Evolutionary conservation across 169 alveolate genomes (phyloP).

Genomic region (Eimeria mitis): DNA sequence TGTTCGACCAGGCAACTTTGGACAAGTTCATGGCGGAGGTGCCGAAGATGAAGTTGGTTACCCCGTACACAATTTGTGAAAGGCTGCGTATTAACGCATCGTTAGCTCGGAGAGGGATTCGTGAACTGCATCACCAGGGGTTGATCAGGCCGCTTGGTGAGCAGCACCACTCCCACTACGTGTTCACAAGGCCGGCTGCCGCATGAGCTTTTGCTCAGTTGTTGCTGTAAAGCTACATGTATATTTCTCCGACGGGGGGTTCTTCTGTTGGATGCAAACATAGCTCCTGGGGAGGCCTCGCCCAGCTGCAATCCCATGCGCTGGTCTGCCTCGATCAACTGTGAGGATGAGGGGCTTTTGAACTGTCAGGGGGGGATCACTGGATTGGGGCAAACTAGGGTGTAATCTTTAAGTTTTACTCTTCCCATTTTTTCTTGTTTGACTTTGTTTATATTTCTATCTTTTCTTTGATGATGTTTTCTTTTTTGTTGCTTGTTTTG

Average conservation of each 20-base stretch:
- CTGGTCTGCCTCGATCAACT: background rate
- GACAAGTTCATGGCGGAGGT: conserved; percentile 94
- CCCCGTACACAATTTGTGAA: conserved; percentile 95
- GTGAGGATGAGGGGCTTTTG: background rate
- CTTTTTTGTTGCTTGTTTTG: background rate
- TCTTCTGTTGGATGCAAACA: background rate
- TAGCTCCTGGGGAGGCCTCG: background rate
- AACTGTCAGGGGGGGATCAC: background rate
- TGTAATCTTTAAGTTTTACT: background rate
- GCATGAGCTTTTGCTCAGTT: background rate
- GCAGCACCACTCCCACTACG: conserved; percentile 83
- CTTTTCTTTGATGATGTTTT: too few relatives aligned
- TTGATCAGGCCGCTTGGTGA: conserved; percentile 83
- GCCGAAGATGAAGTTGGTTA: conserved; percentile 95
- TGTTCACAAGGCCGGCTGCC: conserved; percentile 80
- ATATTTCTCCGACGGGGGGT: background rate
- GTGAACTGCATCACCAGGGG: conserved; percentile 76
- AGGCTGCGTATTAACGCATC: conserved; percentile 91
- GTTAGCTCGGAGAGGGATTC: conserved; percentile 84
- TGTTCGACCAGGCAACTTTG: conserved; percentile 95
- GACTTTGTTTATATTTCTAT: too few relatives aligned
- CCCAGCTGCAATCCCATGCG: background rate
- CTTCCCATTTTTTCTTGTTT: background rate
- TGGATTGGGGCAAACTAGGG: background rate
- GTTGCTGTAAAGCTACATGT: background rate